Evolutionary conservation across 2,329 filamentous ascomycete genomes (phyloP), one percentile per base, ranked within the genome.

Genomic region (Aspergillaceae sp.): DNA sequence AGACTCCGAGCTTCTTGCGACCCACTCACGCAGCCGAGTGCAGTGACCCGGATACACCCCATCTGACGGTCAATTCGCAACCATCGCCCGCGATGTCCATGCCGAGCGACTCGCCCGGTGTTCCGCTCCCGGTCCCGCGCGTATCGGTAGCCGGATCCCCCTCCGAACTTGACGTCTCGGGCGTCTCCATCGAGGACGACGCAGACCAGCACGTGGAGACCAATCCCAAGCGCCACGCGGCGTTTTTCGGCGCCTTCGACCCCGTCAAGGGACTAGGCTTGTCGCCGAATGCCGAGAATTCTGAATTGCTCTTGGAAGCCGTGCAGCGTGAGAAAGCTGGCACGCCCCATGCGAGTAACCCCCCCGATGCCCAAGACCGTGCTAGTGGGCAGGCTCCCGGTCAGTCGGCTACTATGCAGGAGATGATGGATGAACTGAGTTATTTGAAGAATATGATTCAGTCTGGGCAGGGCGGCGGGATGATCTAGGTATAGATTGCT

Each of bases 361-460:
- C n/a, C 34, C 26, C 34, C 5, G 26, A 4, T 11, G 9, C 47
- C 40, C 32, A 46, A 45, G 28, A 46, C 9, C 6, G 41, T 32
- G 10, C 48, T 40, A 46, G 54, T 43, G 47, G 50, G 4, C 56
- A 55, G 10, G 43, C 61, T 32, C 47, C 51, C 28, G 56, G 60
- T 2, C 64, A 65, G 48, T 58, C 57, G 41, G 64, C 57, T 33
- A 66, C 65, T 11, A 71, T 77, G 62, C 67, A 71, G 51, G 68
- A 74, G 51, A 58, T 77, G 48, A 65, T 77, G 55, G 69, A 72
- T 50, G 74, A 77, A 50, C 60, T 77, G 58, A 72, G 72, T 45
- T 77, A 77, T 55, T 58, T 77, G 36, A 71, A 72, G 27, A 65
- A 67, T 44, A 64, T 73, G 48, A 76, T 77, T 32, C 62, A 66